These are phyloP conservation scores for Erodium maritimum DNA, from an alignment of 345 rosid genomes.

Conservation along the genomic window DNA sequence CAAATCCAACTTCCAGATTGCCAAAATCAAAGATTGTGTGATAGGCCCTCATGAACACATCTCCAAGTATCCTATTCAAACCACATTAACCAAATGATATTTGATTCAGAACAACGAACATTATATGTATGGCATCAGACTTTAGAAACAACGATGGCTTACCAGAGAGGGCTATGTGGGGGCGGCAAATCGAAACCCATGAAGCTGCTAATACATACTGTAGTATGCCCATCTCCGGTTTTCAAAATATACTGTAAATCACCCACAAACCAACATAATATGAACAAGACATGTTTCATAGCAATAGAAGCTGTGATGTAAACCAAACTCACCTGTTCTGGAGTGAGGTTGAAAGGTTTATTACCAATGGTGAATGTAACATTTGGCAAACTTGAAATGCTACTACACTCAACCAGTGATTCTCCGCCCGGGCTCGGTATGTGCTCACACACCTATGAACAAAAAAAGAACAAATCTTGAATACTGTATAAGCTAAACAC, in stretches of 20 bases:
- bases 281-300: too few relatives aligned
- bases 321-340: constrained; percentile 45
- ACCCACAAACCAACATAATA: too few relatives aligned
- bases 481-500: too few relatives aligned
- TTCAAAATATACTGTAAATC: constrained; percentile 61
- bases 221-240: constrained; percentile 38
- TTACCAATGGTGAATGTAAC: constrained; percentile 53
- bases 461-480: background rate
- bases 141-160: background rate
- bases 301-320: too few relatives aligned
- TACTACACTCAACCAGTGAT: constrained; percentile 38
- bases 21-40: constrained; percentile 64
- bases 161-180: constrained; percentile 69
- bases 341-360: constrained; percentile 44
- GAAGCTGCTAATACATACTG: constrained; percentile 60
- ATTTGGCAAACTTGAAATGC: constrained; percentile 39
- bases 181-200: constrained; percentile 52
- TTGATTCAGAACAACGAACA: background rate
- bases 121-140: background rate
- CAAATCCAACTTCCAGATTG: constrained; percentile 52
- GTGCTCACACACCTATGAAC: constrained; percentile 50
- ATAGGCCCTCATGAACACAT: constrained; percentile 73
- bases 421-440: constrained; percentile 61
- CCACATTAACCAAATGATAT: too few relatives aligned
- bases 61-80: constrained; percentile 72